Conservation (phyloP, 495 filamentous ascomycete species). For the Podospora sp. region DNA sequence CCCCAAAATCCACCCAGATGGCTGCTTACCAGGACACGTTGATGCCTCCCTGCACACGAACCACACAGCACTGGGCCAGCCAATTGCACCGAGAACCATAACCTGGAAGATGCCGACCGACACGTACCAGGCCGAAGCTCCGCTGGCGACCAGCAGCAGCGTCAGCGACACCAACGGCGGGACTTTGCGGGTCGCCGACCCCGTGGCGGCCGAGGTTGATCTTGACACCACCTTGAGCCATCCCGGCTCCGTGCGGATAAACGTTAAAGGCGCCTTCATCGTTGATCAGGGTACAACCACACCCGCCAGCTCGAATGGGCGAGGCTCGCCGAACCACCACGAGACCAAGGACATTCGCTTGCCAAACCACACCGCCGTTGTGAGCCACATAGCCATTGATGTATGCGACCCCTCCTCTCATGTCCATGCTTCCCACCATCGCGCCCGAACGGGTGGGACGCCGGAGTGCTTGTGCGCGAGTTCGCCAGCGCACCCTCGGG, state of each 20-base stretch:
- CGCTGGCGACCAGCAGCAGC: conserved; percentile 29
- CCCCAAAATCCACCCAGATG: conserved; percentile 27
- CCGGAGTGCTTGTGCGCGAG: not conserved
- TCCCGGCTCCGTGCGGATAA: conserved; percentile 86
- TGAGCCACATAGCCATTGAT: conserved; percentile 96
- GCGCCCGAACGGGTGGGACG: not conserved
- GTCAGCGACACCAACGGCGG: conserved; percentile 42
- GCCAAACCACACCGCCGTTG: conserved; percentile 87
- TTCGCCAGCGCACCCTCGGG: not conserved
- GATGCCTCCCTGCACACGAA: conserved; percentile 29
- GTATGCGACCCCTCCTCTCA: conserved; percentile 53
- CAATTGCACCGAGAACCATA: conserved; percentile 8
- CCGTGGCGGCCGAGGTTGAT: conserved; percentile 29
- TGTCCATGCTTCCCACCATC: not conserved
- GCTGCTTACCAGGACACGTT: conserved; percentile 26
- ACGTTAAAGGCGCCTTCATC: conserved; percentile 94
- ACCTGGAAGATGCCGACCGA: conserved; percentile 36
- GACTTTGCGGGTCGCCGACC: conserved; percentile 2
- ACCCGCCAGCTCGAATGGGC: conserved; percentile 59
- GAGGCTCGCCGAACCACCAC: conserved; percentile 58
- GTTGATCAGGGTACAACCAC: conserved; percentile 70
- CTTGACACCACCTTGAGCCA: conserved; percentile 79
- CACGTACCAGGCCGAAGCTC: conserved; percentile 36
- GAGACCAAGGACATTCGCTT: conserved; percentile 92
- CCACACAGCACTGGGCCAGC: not conserved